phyloP scores from a whole-genome alignment of 108 stramenopile species.

The Cyclotella kingstonii region DNA sequence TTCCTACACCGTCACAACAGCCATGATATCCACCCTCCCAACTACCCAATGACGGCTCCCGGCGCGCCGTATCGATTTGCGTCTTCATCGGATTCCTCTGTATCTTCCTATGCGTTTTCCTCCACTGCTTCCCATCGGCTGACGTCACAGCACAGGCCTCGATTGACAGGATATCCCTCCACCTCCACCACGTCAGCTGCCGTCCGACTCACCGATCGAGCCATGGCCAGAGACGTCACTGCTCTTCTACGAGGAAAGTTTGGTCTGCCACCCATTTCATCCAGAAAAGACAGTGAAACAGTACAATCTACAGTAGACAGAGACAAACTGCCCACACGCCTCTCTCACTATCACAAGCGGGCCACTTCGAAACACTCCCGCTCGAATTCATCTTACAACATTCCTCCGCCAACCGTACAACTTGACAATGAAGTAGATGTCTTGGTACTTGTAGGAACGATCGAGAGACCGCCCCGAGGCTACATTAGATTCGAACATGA shows the following conservation, averaged over 20 bases:
- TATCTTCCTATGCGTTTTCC: conserved; percentile 27
- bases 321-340: not conserved
- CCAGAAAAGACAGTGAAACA: not conserved
- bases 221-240: conserved; percentile 40
- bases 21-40: conserved; percentile 36
- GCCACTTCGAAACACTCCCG: not conserved
- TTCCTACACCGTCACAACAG: conserved; percentile 28
- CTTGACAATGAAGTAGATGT: conserved; percentile 30
- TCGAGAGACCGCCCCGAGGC: conserved; percentile 37
- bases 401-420: not conserved
- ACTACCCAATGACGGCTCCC: conserved; percentile 31
- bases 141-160: conserved; percentile 1
- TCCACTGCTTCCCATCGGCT: too few species aligned
- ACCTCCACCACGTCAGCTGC: conserved; percentile 38
- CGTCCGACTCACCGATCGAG: conserved; percentile 41
- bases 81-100: conserved; percentile 20
- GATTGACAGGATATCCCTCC: conserved; percentile 17
- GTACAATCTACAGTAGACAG: not conserved
- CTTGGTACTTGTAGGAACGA: conserved; percentile 44
- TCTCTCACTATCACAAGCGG: not conserved
- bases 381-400: not conserved
- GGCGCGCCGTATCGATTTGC: conserved; percentile 26
- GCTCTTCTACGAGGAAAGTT: conserved; percentile 47
- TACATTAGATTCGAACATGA: conserved; percentile 50
- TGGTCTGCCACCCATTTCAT: conserved; percentile 24